Evolutionary conservation across 1,284 basidiomycete genomes (phyloP), one percentile per base, ranked within the genome.

Genomic region (Volvariella volvacea): DNA sequence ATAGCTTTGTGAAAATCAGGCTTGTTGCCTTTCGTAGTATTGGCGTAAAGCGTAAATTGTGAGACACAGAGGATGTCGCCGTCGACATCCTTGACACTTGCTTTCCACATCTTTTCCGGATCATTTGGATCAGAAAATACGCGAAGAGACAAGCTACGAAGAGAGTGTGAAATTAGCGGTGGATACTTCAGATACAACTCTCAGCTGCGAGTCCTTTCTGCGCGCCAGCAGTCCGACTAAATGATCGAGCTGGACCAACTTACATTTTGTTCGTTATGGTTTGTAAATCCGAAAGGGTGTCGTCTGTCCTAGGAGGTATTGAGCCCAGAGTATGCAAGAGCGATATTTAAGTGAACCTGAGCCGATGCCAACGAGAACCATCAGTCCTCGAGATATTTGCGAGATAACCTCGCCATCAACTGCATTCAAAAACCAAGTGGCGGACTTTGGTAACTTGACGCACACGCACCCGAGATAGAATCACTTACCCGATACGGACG

Each of bases 1-100:
- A 94, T 93, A 3, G 91, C 89, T 42, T 75, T 76, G 64, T 94
- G 92, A 60, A 94, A 95, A 62, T 94, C 92, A 31, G 86, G 92
- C 57, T 92, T 92, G 54, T 74, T 83, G 16, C 90, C 91, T 63
- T 92, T 93, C 47, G 73, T 70, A 6, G 90, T 92, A 52, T 84
- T 84, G n/a, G 90, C 92, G 55, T 92, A 67, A 14, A 95, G 72
- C 0, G 92, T 95, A 61, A 95, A 95, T 55, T 95, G 92, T 1
- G 90, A 93, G 12, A 93, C 88, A 54, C 91, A 93, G 19, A 95
- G 74, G 10, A 95, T 76, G 45, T 93, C 90, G 43, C 90, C 92
- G 22, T 78, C 74, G 25, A 93, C 77, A 50, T 94, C 91, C 61
- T 82, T 86, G 45, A 95, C 83, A 56, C 70, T 91, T 30, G 73